phyloP scores from a whole-genome alignment of 1,284 basidiomycete genomes.

The Heliocybe sulcata region DNA sequence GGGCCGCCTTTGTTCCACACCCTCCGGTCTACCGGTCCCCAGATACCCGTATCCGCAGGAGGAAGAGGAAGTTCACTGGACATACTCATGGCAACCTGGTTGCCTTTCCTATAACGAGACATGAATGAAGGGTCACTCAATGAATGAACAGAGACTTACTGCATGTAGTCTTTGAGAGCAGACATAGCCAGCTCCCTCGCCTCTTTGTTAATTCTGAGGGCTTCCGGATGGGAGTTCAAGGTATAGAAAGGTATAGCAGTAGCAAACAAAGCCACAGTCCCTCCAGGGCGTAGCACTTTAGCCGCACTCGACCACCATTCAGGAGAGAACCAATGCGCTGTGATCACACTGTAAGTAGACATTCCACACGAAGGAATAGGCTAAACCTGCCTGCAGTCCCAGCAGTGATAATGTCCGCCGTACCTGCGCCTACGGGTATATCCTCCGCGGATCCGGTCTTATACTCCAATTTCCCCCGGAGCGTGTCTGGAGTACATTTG shows the following conservation, averaged over 20 bases:
- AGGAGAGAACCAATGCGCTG: background rate
- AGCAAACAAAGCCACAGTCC: background rate
- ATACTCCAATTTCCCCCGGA: background rate
- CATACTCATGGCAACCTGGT: background rate
- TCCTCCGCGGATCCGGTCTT: background rate
- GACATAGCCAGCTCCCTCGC: background rate
- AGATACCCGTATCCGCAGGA: background rate
- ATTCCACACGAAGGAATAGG: background rate
- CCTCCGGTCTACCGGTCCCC: background rate
- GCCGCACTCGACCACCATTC: background rate
- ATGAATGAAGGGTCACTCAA: background rate
- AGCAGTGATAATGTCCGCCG: background rate
- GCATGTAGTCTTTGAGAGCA: background rate
- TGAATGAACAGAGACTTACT: background rate
- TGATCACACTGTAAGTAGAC: background rate
- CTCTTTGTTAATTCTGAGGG: background rate
- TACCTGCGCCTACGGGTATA: background rate
- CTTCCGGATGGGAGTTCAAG: background rate
- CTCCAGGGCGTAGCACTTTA: background rate
- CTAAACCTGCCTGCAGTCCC: background rate
- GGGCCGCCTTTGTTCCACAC: background rate
- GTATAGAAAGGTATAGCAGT: background rate
- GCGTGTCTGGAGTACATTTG: background rate
- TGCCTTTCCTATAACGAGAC: background rate
- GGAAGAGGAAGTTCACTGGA: background rate